Conservation (phyloP, 495 filamentous ascomycete species). For the Annulohypoxylon moriforme region DNA sequence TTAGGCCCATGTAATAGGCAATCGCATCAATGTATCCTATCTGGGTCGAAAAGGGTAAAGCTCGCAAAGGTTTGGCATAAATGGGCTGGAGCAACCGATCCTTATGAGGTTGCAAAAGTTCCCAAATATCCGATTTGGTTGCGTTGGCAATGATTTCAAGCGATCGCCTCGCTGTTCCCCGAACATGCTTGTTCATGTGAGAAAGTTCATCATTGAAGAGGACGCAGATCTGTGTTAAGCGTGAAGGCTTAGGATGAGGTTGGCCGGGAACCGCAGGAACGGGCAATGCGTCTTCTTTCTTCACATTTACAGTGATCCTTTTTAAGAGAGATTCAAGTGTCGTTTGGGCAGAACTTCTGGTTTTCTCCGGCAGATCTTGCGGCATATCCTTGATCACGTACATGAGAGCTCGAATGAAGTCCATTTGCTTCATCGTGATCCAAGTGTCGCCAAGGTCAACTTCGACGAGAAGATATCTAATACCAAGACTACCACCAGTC, state of each 20-base stretch:
- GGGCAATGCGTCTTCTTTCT: conserved; percentile 79
- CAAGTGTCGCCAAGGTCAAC: conserved; percentile 85
- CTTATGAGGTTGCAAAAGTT: conserved; percentile 86
- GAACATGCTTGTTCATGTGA: conserved; percentile 94
- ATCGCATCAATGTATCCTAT: conserved; percentile 99
- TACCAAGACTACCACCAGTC: conserved; percentile 88
- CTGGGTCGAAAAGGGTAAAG: conserved; percentile 89
- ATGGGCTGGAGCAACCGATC: conserved; percentile 87
- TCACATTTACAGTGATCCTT: conserved; percentile 76
- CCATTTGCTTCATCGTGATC: conserved; percentile 81
- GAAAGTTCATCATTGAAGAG: conserved; percentile 87
- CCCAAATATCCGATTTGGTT: conserved; percentile 79
- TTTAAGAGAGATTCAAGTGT: conserved; percentile 82
- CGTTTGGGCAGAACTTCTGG: conserved; percentile 79
- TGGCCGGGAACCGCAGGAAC: conserved; percentile 50
- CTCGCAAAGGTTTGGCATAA: conserved; percentile 92
- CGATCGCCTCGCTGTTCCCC: conserved; percentile 81
- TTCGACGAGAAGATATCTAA: conserved; percentile 81
- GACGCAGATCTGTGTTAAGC: conserved; percentile 78
- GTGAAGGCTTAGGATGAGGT: conserved; percentile 54
- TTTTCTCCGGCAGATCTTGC: conserved; percentile 86
- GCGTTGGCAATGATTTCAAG: conserved; percentile 84
- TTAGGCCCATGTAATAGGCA: conserved; percentile 88
- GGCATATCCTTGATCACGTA: conserved; percentile 99
- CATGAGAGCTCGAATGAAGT: conserved; percentile 86